Evolutionary conservation across 1,139 yeast genomes (phyloP).

Genomic region (Magnusiomyces starmeri): DNA sequence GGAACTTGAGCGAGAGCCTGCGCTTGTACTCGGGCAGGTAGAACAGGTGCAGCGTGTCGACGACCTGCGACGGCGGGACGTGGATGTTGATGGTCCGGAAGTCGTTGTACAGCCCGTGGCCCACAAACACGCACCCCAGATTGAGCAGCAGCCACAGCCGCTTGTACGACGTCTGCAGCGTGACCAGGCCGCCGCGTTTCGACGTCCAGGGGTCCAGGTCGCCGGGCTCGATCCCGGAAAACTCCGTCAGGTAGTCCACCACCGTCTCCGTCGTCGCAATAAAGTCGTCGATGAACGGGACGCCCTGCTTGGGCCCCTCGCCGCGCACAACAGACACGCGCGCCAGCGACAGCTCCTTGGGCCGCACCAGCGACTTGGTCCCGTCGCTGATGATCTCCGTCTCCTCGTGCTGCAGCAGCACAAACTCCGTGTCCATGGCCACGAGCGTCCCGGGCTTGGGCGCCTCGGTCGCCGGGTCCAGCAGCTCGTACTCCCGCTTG

Average conservation of each 20-base stretch:
- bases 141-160: constrained; percentile 83
- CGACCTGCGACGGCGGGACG: constrained; percentile 75
- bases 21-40: constrained; percentile 65
- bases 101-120: constrained; percentile 89
- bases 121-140: constrained; percentile 86
- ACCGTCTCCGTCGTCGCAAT: constrained; percentile 62
- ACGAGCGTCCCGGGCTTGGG: constrained; percentile 69
- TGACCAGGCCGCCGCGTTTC: constrained; percentile 56
- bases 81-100: constrained; percentile 83
- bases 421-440: constrained; percentile 97
- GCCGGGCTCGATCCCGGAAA: constrained; percentile 88
- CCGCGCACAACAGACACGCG: constrained; percentile 85
- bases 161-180: constrained; percentile 77
- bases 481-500: constrained; percentile 54
- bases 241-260: constrained; percentile 80
- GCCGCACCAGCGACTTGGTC: constrained; percentile 56
- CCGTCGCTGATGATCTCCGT: constrained; percentile 74
- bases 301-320: constrained; percentile 57
- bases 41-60: constrained; percentile 82
- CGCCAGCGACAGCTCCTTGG: constrained; percentile 73
- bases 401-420: constrained; percentile 70
- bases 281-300: constrained; percentile 89
- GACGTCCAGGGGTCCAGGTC: constrained; percentile 72
- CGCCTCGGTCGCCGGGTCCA: constrained; percentile 54
- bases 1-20: constrained; percentile 76